Conservation (phyloP, 75 land plant species). For the Pseudotsuga menziesii region DNA sequence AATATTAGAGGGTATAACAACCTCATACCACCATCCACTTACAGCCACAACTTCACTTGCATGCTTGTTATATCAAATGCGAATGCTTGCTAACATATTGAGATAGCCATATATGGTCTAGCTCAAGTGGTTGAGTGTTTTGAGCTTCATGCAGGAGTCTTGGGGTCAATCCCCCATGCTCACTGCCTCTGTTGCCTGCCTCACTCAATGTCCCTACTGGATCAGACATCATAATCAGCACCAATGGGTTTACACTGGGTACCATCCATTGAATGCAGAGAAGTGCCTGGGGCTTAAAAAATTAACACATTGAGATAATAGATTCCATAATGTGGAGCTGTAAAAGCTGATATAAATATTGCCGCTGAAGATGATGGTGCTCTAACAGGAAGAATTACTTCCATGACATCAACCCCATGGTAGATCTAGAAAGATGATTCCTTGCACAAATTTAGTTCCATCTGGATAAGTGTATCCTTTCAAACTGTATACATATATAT, state of each 20-base stretch:
- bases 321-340: neutral
- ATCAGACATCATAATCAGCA: too few relatives aligned
- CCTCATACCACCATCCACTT: neutral
- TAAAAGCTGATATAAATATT: neutral
- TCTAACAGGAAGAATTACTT: neutral
- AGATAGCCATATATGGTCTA: neutral
- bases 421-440: slow-evolving; percentile 1
- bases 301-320: neutral
- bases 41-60: neutral
- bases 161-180: too few relatives aligned
- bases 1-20: too few relatives aligned
- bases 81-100: neutral
- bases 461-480: neutral
- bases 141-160: too few relatives aligned
- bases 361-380: neutral
- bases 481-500: neutral
- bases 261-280: too few relatives aligned
- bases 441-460: neutral
- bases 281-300: too few relatives aligned
- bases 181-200: too few relatives aligned
- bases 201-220: too few relatives aligned
- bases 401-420: neutral
- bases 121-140: too few relatives aligned
- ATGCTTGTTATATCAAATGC: neutral
- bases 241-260: too few relatives aligned